Base-by-base conservation (phyloP, 2,329 filamentous ascomycete genomes). In the Trichoderma semiorbis region DNA sequence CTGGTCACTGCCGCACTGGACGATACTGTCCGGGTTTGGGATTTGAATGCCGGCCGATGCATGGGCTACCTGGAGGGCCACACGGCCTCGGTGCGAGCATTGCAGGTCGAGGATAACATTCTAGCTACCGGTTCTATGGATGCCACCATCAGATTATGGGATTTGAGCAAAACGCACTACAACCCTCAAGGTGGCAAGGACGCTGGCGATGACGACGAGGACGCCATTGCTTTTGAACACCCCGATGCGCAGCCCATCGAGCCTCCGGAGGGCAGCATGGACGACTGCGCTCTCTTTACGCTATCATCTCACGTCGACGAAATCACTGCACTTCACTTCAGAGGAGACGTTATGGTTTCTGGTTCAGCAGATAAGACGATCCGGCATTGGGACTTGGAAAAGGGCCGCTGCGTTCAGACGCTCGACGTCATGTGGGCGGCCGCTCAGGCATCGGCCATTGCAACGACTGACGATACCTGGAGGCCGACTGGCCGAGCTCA, bases 391-490 rank as follows among this genome's bases (percentile, higher is more conserved):
- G 96, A 99, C 84, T 87, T 99, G 64, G 93, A 95, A 77, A 98
- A 95, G 80, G 96, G 96, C n/a, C 92, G 96, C 63, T 98, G 96
- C 81, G 93, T 99, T 69, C 96, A 99, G 82, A 99, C 96, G 3
- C 85, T 99, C 63, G 96, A 99, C 81, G 95, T 99, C 7, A 92
- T 99, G 80, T 99, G 96, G 96, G 96, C 96, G 11, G 95, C 96
- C 5, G 95, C 96, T 3, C 95, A 98, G 83, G 93, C 94, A 14
- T 93, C 91, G 11, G 89, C 91, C 50, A 91, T 89, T 6, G 86
- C 93, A 70, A 87, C 87, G 65, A 86, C 88, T 2, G 86, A 86
- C 61, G 89, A 90, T 69, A 82, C 84, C 73, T 98, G 95, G 95
- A 88, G 93, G 73, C 91, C 92, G 66, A 89, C 91, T 3, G 88